Conservation (phyloP, 768 basidiomycete species). For the Phylloporus sp. region DNA sequence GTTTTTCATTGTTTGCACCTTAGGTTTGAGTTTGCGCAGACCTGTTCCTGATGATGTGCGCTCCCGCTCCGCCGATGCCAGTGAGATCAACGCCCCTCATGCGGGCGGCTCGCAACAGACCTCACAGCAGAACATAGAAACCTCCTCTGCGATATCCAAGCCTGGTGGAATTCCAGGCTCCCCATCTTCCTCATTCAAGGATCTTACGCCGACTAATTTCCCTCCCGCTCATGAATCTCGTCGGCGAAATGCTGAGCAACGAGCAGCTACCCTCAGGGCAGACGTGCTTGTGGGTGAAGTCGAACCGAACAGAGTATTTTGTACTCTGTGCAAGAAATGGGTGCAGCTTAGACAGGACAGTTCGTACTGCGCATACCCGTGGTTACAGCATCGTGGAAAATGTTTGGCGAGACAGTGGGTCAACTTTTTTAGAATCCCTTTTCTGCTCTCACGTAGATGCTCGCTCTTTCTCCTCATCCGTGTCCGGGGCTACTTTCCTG, state of each 20-base stretch:
- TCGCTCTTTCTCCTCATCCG: not conserved
- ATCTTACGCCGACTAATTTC: slow-evolving; percentile 55
- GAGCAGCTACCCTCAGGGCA: slow-evolving; percentile 64
- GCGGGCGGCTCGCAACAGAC: slow-evolving; percentile 22
- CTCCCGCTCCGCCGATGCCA: slow-evolving; percentile 30
- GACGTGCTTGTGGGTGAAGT: slow-evolving; percentile 66
- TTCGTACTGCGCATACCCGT: slow-evolving; percentile 78
- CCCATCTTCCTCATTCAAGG: slow-evolving; percentile 46
- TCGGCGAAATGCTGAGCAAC: slow-evolving; percentile 74
- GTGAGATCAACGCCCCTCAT: slow-evolving; percentile 14
- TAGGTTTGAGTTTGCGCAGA: slow-evolving; percentile 3
- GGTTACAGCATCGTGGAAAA: slow-evolving; percentile 74
- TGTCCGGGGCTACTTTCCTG: slow-evolving; percentile 2
- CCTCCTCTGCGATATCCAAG: slow-evolving; percentile 6
- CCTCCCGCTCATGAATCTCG: slow-evolving; percentile 61
- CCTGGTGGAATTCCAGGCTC: slow-evolving; percentile 23
- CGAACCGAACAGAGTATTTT: slow-evolving; percentile 73
- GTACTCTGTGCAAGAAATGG: slow-evolving; percentile 75
- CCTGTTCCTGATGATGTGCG: slow-evolving; percentile 20
- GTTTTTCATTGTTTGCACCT: slow-evolving; percentile 3
- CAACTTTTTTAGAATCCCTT: not conserved
- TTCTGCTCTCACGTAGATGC: slow-evolving; percentile 9
- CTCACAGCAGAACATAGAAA: slow-evolving; percentile 9
- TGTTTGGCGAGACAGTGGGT: slow-evolving; percentile 71
- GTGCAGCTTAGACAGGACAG: slow-evolving; percentile 77